A percentile compares a stretch with the other conserved stretches of the same genome.
phyloP scores from a whole-genome alignment of 495 filamentous ascomycete species.

The Penicillium riverlandense region DNA sequence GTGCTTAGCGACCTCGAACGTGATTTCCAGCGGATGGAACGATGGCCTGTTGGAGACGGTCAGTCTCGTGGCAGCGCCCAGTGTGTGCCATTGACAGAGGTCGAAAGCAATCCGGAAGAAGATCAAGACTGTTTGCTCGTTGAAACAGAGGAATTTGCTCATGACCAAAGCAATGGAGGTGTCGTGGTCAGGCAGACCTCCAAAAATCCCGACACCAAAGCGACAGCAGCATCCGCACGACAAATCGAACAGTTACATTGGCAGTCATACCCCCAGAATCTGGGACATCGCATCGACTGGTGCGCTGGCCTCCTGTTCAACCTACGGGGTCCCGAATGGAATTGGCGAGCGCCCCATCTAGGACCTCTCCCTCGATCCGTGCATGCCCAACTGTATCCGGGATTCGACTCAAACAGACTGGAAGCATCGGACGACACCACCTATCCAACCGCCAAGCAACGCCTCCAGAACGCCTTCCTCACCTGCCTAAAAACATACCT shows the following conservation, averaged over 20 bases:
- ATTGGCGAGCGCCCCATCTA: conserved; percentile 55
- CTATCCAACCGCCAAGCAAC: conserved; percentile 23
- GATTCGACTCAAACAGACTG: conserved; percentile 3
- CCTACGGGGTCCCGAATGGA: conserved; percentile 74
- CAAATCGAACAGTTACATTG: conserved; percentile 36
- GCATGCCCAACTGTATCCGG: conserved; percentile 27
- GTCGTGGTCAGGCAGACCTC: no score
- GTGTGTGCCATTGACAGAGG: neutral
- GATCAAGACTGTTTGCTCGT: neutral
- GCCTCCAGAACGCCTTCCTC: conserved; percentile 41
- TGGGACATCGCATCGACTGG: conserved; percentile 65
- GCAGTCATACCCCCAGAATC: conserved; percentile 62
- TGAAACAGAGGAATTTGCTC: neutral
- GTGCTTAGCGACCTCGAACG: conserved; percentile 58
- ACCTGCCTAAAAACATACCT: conserved; percentile 51
- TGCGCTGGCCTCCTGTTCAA: conserved; percentile 58
- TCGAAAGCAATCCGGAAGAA: neutral
- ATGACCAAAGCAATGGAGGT: no score
- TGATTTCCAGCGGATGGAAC: conserved; percentile 60
- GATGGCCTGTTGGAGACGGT: conserved; percentile 1
- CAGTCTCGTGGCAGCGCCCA: neutral
- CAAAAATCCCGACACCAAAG: no score
- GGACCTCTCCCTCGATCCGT: conserved; percentile 50
- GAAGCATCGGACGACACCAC: conserved; percentile 2
- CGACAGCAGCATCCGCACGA: neutral